Evolutionary conservation across 306 rosid species (phyloP).

Genomic region (Spatholobus suberectus): DNA sequence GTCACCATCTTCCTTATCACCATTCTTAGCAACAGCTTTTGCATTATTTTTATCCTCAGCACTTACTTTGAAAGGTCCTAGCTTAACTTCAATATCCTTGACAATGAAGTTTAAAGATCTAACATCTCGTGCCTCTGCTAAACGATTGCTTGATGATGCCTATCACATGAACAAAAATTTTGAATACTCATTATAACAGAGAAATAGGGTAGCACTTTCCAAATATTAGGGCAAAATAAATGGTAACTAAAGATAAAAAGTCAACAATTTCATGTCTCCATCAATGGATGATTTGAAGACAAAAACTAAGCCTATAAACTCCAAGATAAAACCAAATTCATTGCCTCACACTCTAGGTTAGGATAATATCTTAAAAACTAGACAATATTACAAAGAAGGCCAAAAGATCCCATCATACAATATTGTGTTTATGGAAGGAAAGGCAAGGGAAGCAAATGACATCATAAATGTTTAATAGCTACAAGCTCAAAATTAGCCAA

Average conservation of each 20-base stretch:
- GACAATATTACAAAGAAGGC: not conserved
- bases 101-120: conserved; percentile 64
- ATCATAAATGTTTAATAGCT: not conserved
- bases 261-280: not conserved
- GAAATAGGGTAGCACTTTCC: not conserved
- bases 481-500: not conserved
- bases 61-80: conserved; percentile 57
- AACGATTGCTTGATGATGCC: conserved; percentile 53
- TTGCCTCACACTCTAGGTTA: not conserved
- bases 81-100: conserved; percentile 63
- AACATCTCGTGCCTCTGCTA: conserved; percentile 61
- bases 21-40: conserved; percentile 2
- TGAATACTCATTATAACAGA: conserved; percentile 21
- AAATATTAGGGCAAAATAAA: not conserved
- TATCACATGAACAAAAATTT: conserved; percentile 39
- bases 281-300: not conserved
- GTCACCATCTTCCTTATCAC: conserved; percentile 13
- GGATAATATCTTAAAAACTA: not conserved
- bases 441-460: not conserved
- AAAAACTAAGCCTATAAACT: conserved; percentile 2
- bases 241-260: not conserved
- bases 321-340: conserved; percentile 11
- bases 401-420: not conserved
- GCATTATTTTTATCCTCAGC: not conserved
- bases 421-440: not conserved